Evolutionary conservation across 768 basidiomycete genomes (phyloP), one percentile per base, ranked within the genome.

Genomic region (Asterophora parasitica): DNA sequence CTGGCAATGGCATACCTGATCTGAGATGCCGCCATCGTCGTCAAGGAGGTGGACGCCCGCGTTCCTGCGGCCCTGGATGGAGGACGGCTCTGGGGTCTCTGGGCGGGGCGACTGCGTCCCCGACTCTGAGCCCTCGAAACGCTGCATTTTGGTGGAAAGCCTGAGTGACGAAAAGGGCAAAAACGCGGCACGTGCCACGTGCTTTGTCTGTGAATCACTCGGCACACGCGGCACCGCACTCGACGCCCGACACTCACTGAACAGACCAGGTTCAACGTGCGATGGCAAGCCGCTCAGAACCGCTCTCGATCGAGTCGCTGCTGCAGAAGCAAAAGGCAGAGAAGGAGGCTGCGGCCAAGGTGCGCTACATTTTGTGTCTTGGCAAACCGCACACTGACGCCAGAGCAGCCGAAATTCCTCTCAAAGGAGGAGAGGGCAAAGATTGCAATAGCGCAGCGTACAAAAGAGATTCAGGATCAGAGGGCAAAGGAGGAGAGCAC

Each of bases 371-470:
- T 51, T 41, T 52, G 9, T 36, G 16, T 51, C 3, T 13, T 5
- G 42, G 48, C 31, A 31, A 44, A 40, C 37, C 4, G 28, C 32
- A 46, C 3, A 13, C 39, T 42, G 12, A 46, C 32, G 53, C 35
- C 51, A 41, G 23, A 48, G 28, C 66, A 97, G 93, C 95, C 95
- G 30, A 95, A 83, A 66, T 98, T 98, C 72, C 74, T 98, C 11
- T 81, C 89, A 2, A 98, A 90, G 67, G 90, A 93, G 55, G 89
- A 96, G 59, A 82, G 95, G 41, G 91, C 90, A 13, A 81, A 82
- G 60, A 68, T 96, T 30, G 95, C 95, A 3, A 88, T 97, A 51
- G 83, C 85, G 12, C 88, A 90, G 58, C 84, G 95, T 11, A 78
- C 83, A 15, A 78, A 86, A 49, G 94, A 97, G 62, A 85, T 97